Evolutionary conservation across 768 basidiomycete species (phyloP).

Genomic region (Cubamyces sp.): DNA sequence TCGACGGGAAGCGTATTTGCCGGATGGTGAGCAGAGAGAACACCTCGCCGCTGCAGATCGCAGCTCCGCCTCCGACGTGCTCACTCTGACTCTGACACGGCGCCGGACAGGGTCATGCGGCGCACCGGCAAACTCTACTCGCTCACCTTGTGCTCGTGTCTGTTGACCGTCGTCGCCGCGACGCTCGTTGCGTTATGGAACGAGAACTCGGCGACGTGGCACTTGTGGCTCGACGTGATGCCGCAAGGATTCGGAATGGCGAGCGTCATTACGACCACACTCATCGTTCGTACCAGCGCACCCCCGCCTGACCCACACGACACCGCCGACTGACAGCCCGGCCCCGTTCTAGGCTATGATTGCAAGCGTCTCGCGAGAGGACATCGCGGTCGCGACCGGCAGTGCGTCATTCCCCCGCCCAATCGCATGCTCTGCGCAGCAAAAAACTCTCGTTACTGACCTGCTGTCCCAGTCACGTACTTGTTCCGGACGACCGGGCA

Average conservation of each 20-base stretch:
- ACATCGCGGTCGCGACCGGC: constrained; percentile 88
- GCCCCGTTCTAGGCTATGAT: constrained; percentile 73
- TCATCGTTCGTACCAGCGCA: constrained; percentile 61
- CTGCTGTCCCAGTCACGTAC: constrained; percentile 71
- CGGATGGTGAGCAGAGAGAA: constrained; percentile 61
- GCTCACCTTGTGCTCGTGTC: constrained; percentile 70
- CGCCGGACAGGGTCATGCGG: constrained; percentile 71
- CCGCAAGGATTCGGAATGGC: constrained; percentile 87
- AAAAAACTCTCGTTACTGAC: constrained; percentile 6
- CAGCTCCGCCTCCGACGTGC: not conserved
- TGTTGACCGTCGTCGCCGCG: constrained; percentile 61
- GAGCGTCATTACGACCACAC: constrained; percentile 81
- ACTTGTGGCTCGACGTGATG: constrained; percentile 78
- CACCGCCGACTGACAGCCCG: constrained; percentile 3
- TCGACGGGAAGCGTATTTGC: constrained; percentile 86
- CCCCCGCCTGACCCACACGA: not conserved
- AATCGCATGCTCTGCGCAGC: not conserved
- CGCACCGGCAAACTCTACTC: constrained; percentile 84
- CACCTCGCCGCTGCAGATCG: constrained; percentile 8
- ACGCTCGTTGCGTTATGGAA: constrained; percentile 69
- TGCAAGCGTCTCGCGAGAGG: constrained; percentile 74
- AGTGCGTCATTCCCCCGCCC: constrained; percentile 55
- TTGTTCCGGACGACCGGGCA: constrained; percentile 94
- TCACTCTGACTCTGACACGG: constrained; percentile 19
- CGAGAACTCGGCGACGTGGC: constrained; percentile 57